Percentiles rank a stretch among this genome's conserved stretches.
Evolutionary conservation across 2,329 filamentous ascomycete genomes (phyloP).

Genomic region (Gnomoniopsis sp.): DNA sequence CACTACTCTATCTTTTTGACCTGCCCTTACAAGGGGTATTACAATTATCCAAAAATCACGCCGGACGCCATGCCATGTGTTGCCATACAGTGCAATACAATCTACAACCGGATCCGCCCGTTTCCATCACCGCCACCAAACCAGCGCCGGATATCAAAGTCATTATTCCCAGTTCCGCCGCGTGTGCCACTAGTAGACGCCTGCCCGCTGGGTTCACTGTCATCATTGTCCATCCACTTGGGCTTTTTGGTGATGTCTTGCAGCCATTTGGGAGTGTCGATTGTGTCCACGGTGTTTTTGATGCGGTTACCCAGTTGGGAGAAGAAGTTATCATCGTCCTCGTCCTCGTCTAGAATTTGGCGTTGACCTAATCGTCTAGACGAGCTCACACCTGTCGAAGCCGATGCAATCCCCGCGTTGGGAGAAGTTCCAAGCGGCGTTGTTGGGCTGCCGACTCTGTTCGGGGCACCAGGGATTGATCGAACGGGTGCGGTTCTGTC

Average conservation of each 20-base stretch:
- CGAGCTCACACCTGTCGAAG: constrained; percentile 23
- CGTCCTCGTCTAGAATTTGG: constrained; percentile 50
- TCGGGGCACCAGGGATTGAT: constrained; percentile 41
- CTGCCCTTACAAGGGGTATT: background rate
- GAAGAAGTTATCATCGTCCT: constrained; percentile 79
- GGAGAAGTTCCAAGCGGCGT: constrained; percentile 44
- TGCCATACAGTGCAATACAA: background rate
- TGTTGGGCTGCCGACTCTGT: constrained; percentile 33
- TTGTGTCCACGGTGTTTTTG: constrained; percentile 85
- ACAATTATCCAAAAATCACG: constrained; percentile 2
- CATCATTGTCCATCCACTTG: constrained; percentile 72
- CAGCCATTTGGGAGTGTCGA: constrained; percentile 80
- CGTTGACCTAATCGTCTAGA: constrained; percentile 29
- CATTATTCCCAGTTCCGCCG: constrained; percentile 15
- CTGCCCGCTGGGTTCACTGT: constrained; percentile 32
- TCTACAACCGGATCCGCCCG: constrained; percentile 31
- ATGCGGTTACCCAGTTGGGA: constrained; percentile 79
- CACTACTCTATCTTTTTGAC: background rate
- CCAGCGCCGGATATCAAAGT: constrained; percentile 53
- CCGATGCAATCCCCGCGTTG: constrained; percentile 16
- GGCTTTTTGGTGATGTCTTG: constrained; percentile 71
- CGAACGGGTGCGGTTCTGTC: constrained; percentile 42
- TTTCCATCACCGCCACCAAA: constrained; percentile 49
- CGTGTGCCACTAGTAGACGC: constrained; percentile 16
- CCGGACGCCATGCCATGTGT: constrained; percentile 1